Conservation (phyloP, 352 stramenopile genomes). For the Phytophthora colocasiae region DNA sequence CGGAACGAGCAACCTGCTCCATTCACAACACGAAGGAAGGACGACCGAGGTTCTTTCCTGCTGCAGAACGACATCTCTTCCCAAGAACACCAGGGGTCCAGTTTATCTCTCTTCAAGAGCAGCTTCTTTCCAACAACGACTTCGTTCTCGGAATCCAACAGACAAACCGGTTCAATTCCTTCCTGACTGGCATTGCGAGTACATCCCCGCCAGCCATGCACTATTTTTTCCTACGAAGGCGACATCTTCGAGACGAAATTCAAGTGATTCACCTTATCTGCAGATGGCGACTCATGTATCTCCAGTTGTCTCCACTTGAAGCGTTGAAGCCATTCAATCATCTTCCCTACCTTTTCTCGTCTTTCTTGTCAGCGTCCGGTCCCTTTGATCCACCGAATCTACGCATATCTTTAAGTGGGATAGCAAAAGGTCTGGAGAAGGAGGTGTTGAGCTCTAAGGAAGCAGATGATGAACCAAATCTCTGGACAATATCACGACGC, state of each 20-base stretch:
- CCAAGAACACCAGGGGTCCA: conserved; percentile 46
- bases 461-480: conserved; percentile 13
- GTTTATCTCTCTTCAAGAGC: conserved; percentile 54
- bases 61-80: conserved; percentile 25
- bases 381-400: conserved; percentile 38
- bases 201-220: conserved; percentile 13
- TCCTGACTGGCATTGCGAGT: conserved; percentile 44
- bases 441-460: conserved; percentile 23
- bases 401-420: conserved; percentile 37
- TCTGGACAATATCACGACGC: conserved; percentile 29
- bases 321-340: conserved; percentile 67
- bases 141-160: conserved; percentile 45
- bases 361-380: conserved; percentile 25
- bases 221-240: conserved; percentile 62
- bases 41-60: conserved; percentile 1
- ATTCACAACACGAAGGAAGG: conserved; percentile 7
- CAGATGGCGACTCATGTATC: conserved; percentile 64
- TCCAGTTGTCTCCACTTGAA: conserved; percentile 51
- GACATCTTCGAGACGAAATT: conserved; percentile 45
- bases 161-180: conserved; percentile 61
- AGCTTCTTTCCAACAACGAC: conserved; percentile 28
- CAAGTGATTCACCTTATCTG: conserved; percentile 62
- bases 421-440: conserved; percentile 41
- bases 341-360: conserved; percentile 47
- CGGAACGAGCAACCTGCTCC: conserved; percentile 37